Percentiles rank a stretch among this genome's conserved stretches.
Evolutionary conservation across 495 filamentous ascomycete species (phyloP).

Genomic region (Tuber borchii): DNA sequence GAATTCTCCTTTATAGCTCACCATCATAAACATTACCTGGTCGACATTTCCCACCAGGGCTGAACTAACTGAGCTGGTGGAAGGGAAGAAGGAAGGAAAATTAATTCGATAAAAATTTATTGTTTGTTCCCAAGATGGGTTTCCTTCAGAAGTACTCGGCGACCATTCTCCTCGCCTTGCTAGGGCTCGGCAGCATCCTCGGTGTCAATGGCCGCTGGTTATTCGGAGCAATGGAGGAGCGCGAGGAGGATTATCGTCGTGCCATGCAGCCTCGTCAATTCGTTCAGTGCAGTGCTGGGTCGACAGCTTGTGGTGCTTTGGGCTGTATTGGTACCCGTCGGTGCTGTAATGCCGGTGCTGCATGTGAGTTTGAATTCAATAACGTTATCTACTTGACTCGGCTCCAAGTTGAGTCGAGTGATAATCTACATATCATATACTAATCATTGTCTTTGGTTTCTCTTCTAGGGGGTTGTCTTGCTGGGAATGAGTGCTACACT

Average conservation of each 20-base stretch:
- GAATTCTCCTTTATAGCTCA: not conserved
- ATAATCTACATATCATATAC: not conserved
- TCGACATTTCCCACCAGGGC: not conserved
- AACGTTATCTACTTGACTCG: not conserved
- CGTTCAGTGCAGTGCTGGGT: conserved; percentile 7
- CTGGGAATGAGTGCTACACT: conserved; percentile 15
- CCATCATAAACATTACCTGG: not conserved
- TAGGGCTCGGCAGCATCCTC: conserved; percentile 15
- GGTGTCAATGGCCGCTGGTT: conserved; percentile 16
- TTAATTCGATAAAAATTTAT: not conserved
- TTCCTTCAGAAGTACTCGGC: not conserved
- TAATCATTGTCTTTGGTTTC: conserved; percentile 7
- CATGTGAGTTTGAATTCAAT: conserved; percentile 15
- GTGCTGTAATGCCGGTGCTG: conserved; percentile 21
- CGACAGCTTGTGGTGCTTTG: conserved; percentile 8
- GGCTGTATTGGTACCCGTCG: conserved; percentile 7
- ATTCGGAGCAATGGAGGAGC: conserved; percentile 14
- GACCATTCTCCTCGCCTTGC: not conserved
- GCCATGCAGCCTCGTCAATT: not conserved
- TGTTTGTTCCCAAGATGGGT: not conserved
- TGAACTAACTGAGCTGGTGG: not conserved
- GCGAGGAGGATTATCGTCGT: not conserved
- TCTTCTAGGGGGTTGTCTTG: conserved; percentile 11
- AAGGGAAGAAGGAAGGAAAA: not conserved
- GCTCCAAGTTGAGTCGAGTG: not conserved